Conservation (phyloP, 805 yeast species). For the Ogataea pini region DNA sequence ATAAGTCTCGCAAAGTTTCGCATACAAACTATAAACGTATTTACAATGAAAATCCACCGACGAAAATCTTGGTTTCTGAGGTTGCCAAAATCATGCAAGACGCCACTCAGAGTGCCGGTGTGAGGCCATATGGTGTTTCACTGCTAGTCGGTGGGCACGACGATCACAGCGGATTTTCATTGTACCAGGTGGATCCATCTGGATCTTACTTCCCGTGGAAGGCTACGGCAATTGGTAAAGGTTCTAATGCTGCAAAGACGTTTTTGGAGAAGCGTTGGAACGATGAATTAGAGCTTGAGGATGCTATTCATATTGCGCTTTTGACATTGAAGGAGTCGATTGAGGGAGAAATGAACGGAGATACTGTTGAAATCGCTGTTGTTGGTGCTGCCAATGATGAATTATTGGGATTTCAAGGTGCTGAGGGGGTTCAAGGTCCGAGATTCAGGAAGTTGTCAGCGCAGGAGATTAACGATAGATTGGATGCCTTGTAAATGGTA, state of each 20-base stretch:
- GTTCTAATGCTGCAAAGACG: slow-evolving; percentile 94
- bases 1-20: slow-evolving; percentile 89
- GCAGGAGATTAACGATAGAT: slow-evolving; percentile 93
- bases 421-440: slow-evolving; percentile 77
- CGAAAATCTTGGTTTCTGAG: slow-evolving; percentile 88
- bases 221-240: slow-evolving; percentile 98
- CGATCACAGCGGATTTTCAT: slow-evolving; percentile 63
- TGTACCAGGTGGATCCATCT: slow-evolving; percentile 97
- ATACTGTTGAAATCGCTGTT: slow-evolving; percentile 88
- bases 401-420: slow-evolving; percentile 83
- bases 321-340: slow-evolving; percentile 93
- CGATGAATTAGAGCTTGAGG: slow-evolving; percentile 94
- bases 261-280: slow-evolving; percentile 98
- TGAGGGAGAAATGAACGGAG: slow-evolving; percentile 97
- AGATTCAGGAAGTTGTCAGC: slow-evolving; percentile 80
- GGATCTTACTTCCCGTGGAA: slow-evolving; percentile 99
- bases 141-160: slow-evolving; percentile 93
- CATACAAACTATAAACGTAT: slow-evolving; percentile 91
- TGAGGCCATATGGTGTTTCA: slow-evolving; percentile 98
- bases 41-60: slow-evolving; percentile 97
- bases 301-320: slow-evolving; percentile 94
- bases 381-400: slow-evolving; percentile 83
- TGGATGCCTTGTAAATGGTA: slow-evolving; percentile 78
- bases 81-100: slow-evolving; percentile 97
- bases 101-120: slow-evolving; percentile 98